Percentiles rank a stretch among this genome's conserved stretches.
phyloP scores from a whole-genome alignment of 495 filamentous ascomycete species.

The Entonaema liquescens region DNA sequence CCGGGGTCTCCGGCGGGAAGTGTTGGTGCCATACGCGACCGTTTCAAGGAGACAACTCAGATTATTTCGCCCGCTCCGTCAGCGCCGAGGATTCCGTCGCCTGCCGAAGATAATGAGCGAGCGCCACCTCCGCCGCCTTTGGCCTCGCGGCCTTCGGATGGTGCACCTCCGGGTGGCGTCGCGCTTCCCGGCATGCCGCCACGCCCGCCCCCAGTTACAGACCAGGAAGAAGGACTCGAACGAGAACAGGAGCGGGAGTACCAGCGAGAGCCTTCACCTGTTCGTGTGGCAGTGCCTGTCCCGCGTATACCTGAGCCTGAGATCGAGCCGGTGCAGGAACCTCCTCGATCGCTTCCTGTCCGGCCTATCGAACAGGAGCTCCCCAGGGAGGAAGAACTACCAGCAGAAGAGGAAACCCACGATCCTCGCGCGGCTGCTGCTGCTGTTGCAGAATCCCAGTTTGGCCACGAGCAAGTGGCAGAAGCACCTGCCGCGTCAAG shows the following conservation, averaged over 20 bases:
- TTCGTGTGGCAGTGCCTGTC: conserved; percentile 89
- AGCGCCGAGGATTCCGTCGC: conserved; percentile 45
- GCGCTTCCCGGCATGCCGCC: conserved; percentile 78
- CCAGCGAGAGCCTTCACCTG: conserved; percentile 70
- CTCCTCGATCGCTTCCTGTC: conserved; percentile 55
- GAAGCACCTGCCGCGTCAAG: conserved; percentile 40
- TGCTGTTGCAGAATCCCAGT: conserved; percentile 56
- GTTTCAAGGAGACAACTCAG: conserved; percentile 74
- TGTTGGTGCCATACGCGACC: conserved; percentile 76
- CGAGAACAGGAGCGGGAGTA: conserved; percentile 47
- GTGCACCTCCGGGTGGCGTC: conserved; percentile 63
- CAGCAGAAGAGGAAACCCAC: conserved; percentile 67
- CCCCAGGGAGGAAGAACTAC: conserved; percentile 69
- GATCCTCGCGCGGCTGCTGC: conserved; percentile 71
- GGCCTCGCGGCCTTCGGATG: conserved; percentile 62
- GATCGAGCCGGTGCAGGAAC: conserved; percentile 59
- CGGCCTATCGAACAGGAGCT: conserved; percentile 65
- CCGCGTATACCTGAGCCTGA: conserved; percentile 65
- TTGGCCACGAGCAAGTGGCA: conserved; percentile 44
- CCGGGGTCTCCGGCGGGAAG: conserved; percentile 59
- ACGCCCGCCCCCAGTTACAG: conserved; percentile 62
- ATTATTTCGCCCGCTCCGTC: conserved; percentile 62
- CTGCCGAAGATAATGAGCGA: conserved; percentile 50
- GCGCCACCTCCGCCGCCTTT: conserved; percentile 66
- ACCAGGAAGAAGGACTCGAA: conserved; percentile 58